A percentile compares a stretch with the other conserved stretches of the same genome.
Evolutionary conservation across 345 rosid species (phyloP).

Genomic region (Noccaea bulbosa): DNA sequence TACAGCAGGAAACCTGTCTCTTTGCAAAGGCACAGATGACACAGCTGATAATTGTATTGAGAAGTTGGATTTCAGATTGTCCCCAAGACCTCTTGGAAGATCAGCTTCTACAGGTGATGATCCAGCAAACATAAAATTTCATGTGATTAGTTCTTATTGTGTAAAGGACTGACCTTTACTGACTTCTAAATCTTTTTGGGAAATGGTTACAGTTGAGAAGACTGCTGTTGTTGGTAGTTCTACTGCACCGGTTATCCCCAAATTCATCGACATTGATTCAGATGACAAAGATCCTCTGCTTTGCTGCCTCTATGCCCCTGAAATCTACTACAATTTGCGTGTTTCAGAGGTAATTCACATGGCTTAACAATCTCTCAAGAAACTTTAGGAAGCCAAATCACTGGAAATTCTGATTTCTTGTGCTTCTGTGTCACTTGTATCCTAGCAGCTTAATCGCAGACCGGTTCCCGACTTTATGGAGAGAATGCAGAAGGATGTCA

Average conservation of each 20-base stretch:
- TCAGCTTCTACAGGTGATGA: slow-evolving; percentile 43
- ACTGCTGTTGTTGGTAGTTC: slow-evolving; percentile 39
- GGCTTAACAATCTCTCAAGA: slow-evolving; percentile 16
- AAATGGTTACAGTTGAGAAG: slow-evolving; percentile 52
- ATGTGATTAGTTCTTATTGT: slow-evolving; percentile 5
- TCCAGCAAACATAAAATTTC: background rate
- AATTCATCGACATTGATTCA: slow-evolving; percentile 65
- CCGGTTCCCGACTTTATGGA: slow-evolving; percentile 73
- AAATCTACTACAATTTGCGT: slow-evolving; percentile 68
- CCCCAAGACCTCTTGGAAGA: slow-evolving; percentile 41
- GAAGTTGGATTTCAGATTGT: slow-evolving; percentile 31
- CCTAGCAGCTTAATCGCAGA: slow-evolving; percentile 70
- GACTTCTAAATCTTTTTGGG: background rate
- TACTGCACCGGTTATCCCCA: slow-evolving; percentile 44
- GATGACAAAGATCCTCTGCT: slow-evolving; percentile 69
- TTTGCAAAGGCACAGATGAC: slow-evolving; percentile 19
- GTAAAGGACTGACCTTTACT: background rate
- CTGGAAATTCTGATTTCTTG: slow-evolving; percentile 10
- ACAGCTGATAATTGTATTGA: slow-evolving; percentile 30
- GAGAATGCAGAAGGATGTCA: slow-evolving; percentile 71
- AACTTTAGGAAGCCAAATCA: slow-evolving; percentile 14
- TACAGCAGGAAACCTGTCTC: slow-evolving; percentile 23
- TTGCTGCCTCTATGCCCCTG: slow-evolving; percentile 82
- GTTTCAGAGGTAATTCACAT: slow-evolving; percentile 73
- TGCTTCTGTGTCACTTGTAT: slow-evolving; percentile 23